Percentiles rank a stretch among this genome's conserved stretches.
phyloP scores from a whole-genome alignment of 352 stramenopile genomes.

The Phytophthora ramorum region DNA sequence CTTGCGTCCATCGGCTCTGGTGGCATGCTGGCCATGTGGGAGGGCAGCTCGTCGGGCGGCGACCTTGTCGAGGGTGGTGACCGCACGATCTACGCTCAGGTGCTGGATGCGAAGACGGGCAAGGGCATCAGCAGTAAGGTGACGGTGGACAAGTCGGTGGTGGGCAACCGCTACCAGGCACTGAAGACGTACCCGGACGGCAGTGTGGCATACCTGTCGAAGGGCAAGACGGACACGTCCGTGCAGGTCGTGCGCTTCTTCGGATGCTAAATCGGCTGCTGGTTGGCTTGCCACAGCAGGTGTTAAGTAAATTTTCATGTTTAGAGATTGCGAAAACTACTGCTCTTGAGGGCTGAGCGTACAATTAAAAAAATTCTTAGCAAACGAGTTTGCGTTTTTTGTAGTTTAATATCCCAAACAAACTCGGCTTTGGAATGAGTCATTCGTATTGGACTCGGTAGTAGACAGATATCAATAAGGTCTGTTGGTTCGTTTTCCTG shows the following conservation, averaged over 20 bases:
- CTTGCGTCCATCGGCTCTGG: constrained; percentile 48
- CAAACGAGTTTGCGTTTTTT: too few species aligned
- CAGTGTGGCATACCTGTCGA: constrained; percentile 53
- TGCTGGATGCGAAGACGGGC: constrained; percentile 39
- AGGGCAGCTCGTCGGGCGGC: constrained; percentile 46
- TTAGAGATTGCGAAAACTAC: too few species aligned
- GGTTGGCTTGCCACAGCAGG: too few species aligned
- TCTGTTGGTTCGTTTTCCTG: too few species aligned
- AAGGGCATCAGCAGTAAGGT: constrained; percentile 39
- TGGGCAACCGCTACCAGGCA: constrained; percentile 60
- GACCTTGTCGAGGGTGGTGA: constrained; percentile 37
- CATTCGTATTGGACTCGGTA: too few species aligned
- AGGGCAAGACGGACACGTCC: constrained; percentile 42
- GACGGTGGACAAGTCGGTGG: constrained; percentile 35
- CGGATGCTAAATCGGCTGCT: constrained; percentile 36
- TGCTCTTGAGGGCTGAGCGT: too few species aligned
- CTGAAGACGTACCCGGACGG: constrained; percentile 54
- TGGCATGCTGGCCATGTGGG: constrained; percentile 57
- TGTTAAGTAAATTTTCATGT: too few species aligned
- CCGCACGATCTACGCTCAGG: constrained; percentile 57
- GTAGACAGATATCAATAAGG: too few species aligned
- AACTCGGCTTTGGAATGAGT: too few species aligned
- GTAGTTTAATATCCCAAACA: too few species aligned
- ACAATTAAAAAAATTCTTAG: too few species aligned
- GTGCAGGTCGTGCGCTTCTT: constrained; percentile 54